phyloP scores from a whole-genome alignment of 2,329 filamentous ascomycete genomes.

The Chaetomium sp. region DNA sequence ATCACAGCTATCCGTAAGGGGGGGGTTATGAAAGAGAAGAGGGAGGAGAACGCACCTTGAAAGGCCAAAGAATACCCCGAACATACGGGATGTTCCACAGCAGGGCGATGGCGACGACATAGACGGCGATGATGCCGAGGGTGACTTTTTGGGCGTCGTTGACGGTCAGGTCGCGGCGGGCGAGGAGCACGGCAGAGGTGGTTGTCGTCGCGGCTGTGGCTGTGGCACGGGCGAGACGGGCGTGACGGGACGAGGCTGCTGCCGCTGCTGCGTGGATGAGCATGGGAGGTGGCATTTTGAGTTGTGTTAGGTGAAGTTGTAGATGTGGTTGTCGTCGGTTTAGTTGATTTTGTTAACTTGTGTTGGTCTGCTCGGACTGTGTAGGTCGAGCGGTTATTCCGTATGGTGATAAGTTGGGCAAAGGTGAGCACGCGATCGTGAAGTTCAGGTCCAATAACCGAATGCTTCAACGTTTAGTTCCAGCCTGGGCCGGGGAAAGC shows the following conservation, averaged over 20 bases:
- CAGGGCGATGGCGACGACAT: conserved; percentile 66
- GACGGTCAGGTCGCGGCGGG: conserved; percentile 49
- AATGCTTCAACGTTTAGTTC: no score
- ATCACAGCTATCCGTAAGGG: neutral
- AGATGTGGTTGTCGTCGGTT: no score
- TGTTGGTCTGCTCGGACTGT: neutral
- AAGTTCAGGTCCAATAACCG: neutral
- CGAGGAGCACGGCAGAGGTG: conserved; percentile 26
- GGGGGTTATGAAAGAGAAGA: neutral
- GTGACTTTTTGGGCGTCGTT: conserved; percentile 66
- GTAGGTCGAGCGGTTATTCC: neutral
- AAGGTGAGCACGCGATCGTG: neutral
- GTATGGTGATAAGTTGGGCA: neutral
- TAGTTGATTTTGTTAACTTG: no score
- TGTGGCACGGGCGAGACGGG: conserved; percentile 16
- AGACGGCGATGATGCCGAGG: conserved; percentile 56
- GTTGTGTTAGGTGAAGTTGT: no score
- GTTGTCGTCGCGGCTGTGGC: neutral
- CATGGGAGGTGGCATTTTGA: conserved; percentile 9
- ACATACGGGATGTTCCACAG: conserved; percentile 76
- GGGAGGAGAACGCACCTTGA: conserved; percentile 53
- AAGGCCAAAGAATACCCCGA: conserved; percentile 70
- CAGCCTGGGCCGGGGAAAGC: no score
- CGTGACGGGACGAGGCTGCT: conserved; percentile 10
- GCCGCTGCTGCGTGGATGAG: neutral